phyloP scores from a whole-genome alignment of 208 protist genomes.

The Trypanosoma rangeli region DNA sequence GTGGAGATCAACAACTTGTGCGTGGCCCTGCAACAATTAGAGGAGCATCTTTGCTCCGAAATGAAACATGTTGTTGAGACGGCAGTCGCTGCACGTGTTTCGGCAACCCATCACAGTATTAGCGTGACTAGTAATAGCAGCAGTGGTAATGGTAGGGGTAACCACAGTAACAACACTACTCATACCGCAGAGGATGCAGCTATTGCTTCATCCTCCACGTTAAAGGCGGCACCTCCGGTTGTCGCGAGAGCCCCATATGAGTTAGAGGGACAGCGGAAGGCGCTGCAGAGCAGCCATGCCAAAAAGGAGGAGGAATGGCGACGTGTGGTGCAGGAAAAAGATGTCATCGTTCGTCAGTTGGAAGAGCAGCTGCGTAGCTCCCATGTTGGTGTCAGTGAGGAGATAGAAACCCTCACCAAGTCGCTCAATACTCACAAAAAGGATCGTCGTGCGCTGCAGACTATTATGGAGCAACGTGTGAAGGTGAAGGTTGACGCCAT shows the following conservation, averaged over 20 bases:
- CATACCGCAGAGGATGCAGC: not conserved
- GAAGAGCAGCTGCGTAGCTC: slow-evolving; percentile 5
- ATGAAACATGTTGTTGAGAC: slow-evolving; percentile 17
- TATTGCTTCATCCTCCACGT: not conserved
- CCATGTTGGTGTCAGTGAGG: slow-evolving; percentile 13
- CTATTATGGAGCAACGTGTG: slow-evolving; percentile 88
- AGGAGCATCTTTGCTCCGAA: slow-evolving; percentile 35
- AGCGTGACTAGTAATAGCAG: not conserved
- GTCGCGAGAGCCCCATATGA: not conserved
- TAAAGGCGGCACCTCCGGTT: not conserved
- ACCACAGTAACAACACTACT: not conserved
- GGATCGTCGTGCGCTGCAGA: slow-evolving; percentile 77
- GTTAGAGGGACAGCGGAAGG: slow-evolving; percentile 6
- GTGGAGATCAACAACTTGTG: slow-evolving; percentile 48
- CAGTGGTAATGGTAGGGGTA: slow-evolving; percentile 6
- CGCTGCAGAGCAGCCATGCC: not conserved
- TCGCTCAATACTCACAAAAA: slow-evolving; percentile 55
- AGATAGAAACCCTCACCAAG: slow-evolving; percentile 18
- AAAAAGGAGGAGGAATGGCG: slow-evolving; percentile 21
- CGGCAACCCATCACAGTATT: not conserved
- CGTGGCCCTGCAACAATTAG: slow-evolving; percentile 47
- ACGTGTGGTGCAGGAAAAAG: slow-evolving; percentile 21
- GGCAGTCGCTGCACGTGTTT: not conserved
- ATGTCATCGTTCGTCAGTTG: slow-evolving; percentile 11
- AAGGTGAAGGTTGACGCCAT: slow-evolving; percentile 79